Evolutionary conservation across 2,329 filamentous ascomycete species (phyloP), one percentile per base, ranked within the genome.

Genomic region (Neoascochyta sp.): DNA sequence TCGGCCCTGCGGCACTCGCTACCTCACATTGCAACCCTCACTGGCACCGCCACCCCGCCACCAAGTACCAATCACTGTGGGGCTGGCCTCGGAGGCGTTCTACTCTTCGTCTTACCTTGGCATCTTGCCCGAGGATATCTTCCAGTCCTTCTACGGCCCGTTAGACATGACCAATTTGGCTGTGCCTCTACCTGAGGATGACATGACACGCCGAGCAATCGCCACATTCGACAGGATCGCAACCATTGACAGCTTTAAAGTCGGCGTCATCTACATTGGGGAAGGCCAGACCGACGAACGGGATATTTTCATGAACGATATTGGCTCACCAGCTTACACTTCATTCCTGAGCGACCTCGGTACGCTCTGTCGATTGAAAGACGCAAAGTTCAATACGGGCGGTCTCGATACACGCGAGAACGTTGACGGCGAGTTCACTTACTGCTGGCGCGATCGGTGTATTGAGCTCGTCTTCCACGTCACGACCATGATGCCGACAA

Each of bases 401-500:
- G 92, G 92, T 3, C 69, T 98, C 15, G 89, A 96, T 59, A 78
- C 80, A 16, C 73, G 79, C 39, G 76, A 81, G 46, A 81, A 90
- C 51, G 73, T 73, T 2, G 92, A 98, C 60, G 92, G 92, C 17
- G 78, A 89, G 52, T 87, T 84, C 60, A 87, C 89, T 0, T 89
- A 90, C 56, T 90, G 86, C 52, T 98, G 92, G 89, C 84, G 89
- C 39, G 92, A 96, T 59, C 78, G 89, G 23, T 87, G 95, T 34
- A 92, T 89, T 4, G 92, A 96, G 60, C 85, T 98, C 24, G 83
- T 96, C 16, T 98, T 93, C 63, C 92, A 96, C 58, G 82, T 96
- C 32, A 87, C 86, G 4, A 98, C 90, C 4, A 88, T 96, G 73
- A 98, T 98, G 92, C 92, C 92, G 1, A 95, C 87, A 7, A 77